Evolutionary conservation across 345 rosid species (phyloP).

Genomic region (Euphorbia lathyris): DNA sequence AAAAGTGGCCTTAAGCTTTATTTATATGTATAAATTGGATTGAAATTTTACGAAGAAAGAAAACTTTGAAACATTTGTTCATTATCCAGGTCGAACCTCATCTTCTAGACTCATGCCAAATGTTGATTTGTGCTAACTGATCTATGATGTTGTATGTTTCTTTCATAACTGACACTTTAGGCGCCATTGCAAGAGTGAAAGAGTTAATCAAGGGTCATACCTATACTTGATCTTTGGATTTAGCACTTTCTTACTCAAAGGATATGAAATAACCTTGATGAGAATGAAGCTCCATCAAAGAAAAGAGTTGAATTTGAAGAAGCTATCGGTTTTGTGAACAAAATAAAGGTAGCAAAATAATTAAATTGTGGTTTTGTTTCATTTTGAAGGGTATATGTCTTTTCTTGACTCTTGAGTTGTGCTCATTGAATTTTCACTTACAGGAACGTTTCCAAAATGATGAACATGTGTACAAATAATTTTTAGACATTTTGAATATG

Average conservation of each 20-base stretch:
- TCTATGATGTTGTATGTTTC: neutral
- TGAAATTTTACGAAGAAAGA: no score
- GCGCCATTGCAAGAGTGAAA: conserved; percentile 93
- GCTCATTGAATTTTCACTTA: no score
- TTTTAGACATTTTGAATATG: conserved; percentile 80
- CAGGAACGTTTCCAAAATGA: conserved; percentile 88
- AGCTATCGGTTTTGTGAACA: conserved; percentile 95
- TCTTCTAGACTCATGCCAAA: no score
- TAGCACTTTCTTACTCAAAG: no score
- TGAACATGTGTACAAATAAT: conserved; percentile 81
- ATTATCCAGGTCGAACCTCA: no score
- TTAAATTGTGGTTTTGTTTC: neutral
- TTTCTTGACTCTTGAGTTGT: neutral
- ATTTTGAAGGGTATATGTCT: conserved; percentile 7
- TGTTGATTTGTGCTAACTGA: neutral
- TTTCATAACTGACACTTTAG: no score
- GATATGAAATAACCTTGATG: conserved; percentile 84
- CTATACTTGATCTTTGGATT: no score
- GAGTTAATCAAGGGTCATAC: no score
- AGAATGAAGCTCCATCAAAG: conserved; percentile 75
- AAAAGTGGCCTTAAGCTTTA: no score
- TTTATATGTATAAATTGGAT: no score
- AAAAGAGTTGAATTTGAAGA: conserved; percentile 89
- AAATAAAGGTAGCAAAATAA: conserved; percentile 64
- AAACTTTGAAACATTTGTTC: no score